Base-by-base conservation (phyloP, 345 rosid species). In the Syzygium aromaticum region DNA sequence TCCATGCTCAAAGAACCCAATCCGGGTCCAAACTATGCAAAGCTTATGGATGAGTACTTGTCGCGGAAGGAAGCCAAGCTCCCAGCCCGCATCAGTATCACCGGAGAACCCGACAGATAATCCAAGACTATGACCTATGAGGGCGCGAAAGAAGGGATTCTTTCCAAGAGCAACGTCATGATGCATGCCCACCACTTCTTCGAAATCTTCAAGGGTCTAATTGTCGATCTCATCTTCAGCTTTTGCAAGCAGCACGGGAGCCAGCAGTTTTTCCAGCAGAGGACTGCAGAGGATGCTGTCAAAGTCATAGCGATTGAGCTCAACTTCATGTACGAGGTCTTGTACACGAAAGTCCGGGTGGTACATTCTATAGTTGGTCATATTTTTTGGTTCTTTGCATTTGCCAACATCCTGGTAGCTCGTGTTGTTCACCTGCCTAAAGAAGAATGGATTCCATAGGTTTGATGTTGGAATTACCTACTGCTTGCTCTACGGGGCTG, bases 41-140 rank as follows among this genome's bases (percentile, higher is more conserved):
- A 92, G 90, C 92, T 94, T 61, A 95, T 95, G 98, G 94, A 93
- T 84, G 94, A 93, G 87, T 92, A 91, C 85, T 92, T 91, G 46
- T 93, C 92, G 23, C 90, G 90, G 90, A 92, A 77, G 86, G 90
- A 90, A 17, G 94, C 94, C 14, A 86, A 88, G 73, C 89, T 92
- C 7, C 95, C 93, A 0, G 88, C 95, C 1, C 84, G 87, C 40
- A 92, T 94, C 52, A 77, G 90, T 16, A 86, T 87, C 56, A 87
- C 93, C 11, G 89, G 89, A 67, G 94, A 95, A 90, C 92, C 93
- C 40, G 93, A 91, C 52, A 92, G 89, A 86, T 90, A 89, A 49
- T 30, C 53, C 84, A 86, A 89, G 56, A 88, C 88, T 23, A 54
- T 84, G 19, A 23, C 38, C 5, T 52, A 33, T 59, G 46, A 86